phyloP scores from a whole-genome alignment of 176 grass and related monocot species.

The Urochloa ruziziensis region DNA sequence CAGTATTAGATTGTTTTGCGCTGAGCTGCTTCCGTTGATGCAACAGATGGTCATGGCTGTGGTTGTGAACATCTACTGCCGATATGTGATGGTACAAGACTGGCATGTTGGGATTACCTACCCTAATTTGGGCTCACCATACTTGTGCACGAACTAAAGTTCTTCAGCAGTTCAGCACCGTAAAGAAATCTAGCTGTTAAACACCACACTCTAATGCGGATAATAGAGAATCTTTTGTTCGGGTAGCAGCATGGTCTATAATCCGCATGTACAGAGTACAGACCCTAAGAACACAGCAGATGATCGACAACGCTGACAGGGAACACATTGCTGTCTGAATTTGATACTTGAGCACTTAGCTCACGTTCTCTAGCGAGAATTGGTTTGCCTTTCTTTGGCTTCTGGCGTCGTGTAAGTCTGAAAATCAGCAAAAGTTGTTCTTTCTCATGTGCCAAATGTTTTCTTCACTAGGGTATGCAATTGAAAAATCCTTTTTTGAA shows the following conservation, averaged over 20 bases:
- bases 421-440: neutral
- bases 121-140: constrained; percentile 28
- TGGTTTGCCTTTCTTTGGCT: no score
- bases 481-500: neutral
- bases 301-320: neutral
- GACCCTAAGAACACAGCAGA: neutral
- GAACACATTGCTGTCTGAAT: neutral
- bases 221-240: constrained; percentile 56
- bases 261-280: constrained; percentile 26
- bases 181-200: neutral
- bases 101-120: constrained; percentile 67
- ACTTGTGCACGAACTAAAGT: neutral
- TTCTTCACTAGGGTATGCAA: neutral
- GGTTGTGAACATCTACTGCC: constrained; percentile 74
- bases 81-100: constrained; percentile 70
- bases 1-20: neutral
- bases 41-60: constrained; percentile 85
- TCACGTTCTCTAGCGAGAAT: neutral
- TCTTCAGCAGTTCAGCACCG: neutral
- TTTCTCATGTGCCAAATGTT: neutral
- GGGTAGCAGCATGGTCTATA: constrained; percentile 65
- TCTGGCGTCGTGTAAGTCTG: no score
- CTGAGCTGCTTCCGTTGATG: neutral
- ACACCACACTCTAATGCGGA: constrained; percentile 35
- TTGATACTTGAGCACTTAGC: neutral